Evolutionary conservation across 768 basidiomycete species (phyloP), one percentile per base, ranked within the genome.

Genomic region (Astraeus odoratus): DNA sequence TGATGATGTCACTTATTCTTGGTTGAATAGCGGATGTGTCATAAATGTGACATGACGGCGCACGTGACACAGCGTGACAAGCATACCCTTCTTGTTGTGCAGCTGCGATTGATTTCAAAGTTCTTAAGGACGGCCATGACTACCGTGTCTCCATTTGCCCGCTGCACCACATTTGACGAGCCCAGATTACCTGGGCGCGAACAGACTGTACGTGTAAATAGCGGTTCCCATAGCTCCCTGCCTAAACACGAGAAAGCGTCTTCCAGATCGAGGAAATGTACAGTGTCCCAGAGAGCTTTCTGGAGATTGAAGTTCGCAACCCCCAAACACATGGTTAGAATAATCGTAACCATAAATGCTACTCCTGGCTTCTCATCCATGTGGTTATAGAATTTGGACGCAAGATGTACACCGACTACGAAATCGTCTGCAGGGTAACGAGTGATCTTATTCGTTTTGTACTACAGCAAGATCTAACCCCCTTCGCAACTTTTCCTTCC

Each of bases 401-500:
- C 57, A 97, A 97, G 76, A 95, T 95, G 94, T 99, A 89, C 68
- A 99, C 96, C 33, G 95, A 98, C 73, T 98, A 98, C 59, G 96
- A 99, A 70, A 84, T 99, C 47, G 85, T 97, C 36, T 96, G 92
- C 77, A 93, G 93, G 80, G 94, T 88, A 47, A 51, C 74, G 27
- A 2, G 6, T 29, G 12, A 36, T 44, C 41, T 43, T 26, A 43
- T 39, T 27, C 22, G 40, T 27, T 26, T 38, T 25, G 43, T 22
- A 44, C 18, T 24, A 20, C 37, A 27, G 44, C 52, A 35, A 54
- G 12, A 24, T 22, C n/a, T 35, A n/a, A 43, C 19, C 10, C 26
- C 2, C 20, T 19, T 13, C 29, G n/a, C n/a, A n/a, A n/a, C n/a
- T n/a, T 30, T 10, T 19, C 23, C 12, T 8, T 42, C 40, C 9